Conservation (phyloP, 768 basidiomycete genomes). For the Tylopilus rubrobrunneus region DNA sequence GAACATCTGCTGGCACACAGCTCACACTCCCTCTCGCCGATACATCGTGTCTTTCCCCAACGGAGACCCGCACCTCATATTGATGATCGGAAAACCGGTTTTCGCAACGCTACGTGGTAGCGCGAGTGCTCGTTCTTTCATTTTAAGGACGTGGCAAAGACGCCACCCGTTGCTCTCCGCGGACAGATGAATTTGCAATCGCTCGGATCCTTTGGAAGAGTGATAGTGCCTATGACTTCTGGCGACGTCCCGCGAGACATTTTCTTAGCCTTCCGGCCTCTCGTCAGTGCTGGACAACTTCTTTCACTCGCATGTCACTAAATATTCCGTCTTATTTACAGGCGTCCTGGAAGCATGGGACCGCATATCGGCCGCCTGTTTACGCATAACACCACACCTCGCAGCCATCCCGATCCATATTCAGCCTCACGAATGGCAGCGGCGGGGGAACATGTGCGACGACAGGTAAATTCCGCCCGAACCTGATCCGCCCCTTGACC, state of each 20-base stretch:
- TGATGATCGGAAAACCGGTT: background rate
- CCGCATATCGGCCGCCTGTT: background rate
- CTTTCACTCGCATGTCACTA: background rate
- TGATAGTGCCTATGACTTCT: background rate
- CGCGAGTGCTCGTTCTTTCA: background rate
- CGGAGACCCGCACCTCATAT: background rate
- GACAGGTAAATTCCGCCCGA: constrained; percentile 34
- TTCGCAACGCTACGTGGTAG: background rate
- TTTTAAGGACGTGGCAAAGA: background rate
- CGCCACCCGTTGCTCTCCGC: background rate
- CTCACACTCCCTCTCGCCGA: background rate
- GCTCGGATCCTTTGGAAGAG: background rate
- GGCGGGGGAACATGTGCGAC: constrained; percentile 27
- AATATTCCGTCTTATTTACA: background rate
- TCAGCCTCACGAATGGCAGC: constrained; percentile 16
- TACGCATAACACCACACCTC: constrained; percentile 23
- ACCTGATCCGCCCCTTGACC: constrained; percentile 31
- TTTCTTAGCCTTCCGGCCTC: background rate
- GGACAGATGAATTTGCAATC: background rate
- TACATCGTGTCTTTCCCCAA: background rate
- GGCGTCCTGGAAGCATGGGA: background rate
- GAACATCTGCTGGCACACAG: too few species aligned
- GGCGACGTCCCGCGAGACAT: background rate
- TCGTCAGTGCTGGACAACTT: background rate
- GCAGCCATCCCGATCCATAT: constrained; percentile 15